These are phyloP conservation scores for Fusarium piperis DNA, from an alignment of 2,329 filamentous ascomycete species.

Conservation along the genomic window DNA sequence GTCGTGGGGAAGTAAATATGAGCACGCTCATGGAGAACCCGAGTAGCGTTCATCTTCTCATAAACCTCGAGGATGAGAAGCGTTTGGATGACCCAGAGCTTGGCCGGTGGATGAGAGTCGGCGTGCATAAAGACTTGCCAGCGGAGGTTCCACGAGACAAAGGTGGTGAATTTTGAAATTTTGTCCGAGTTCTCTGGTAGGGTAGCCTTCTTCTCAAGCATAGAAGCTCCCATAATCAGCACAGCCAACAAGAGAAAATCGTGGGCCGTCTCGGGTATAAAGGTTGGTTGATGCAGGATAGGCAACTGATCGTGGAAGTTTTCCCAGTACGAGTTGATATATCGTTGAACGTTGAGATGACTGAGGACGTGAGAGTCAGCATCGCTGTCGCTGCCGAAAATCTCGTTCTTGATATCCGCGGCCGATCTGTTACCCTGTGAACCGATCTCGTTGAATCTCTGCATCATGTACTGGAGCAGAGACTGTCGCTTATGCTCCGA, in stretches of 20 bases:
- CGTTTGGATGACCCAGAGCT: conserved; percentile 43
- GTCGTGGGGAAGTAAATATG: conserved; percentile 45
- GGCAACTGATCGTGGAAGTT: conserved; percentile 43
- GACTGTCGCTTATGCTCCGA: conserved; percentile 43
- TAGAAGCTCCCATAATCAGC: conserved; percentile 42
- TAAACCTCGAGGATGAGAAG: conserved; percentile 41
- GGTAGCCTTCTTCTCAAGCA: conserved; percentile 37
- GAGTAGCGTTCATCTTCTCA: conserved; percentile 42
- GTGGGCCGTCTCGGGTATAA: conserved; percentile 41
- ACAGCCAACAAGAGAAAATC: conserved; percentile 41
- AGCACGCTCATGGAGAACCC: conserved; percentile 42
- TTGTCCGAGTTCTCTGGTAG: conserved; percentile 33
- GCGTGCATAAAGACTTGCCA: conserved; percentile 45
- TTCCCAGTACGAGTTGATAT: conserved; percentile 43
- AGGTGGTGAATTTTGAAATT: conserved; percentile 43
- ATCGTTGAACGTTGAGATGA: conserved; percentile 38
- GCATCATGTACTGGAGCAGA: conserved; percentile 42
- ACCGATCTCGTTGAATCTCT: conserved; percentile 43
- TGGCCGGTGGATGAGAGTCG: conserved; percentile 42
- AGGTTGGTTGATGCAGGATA: conserved; percentile 41
- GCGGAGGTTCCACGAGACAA: conserved; percentile 42
- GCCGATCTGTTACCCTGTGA: conserved; percentile 41
- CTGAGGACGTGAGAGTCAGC: conserved; percentile 41
- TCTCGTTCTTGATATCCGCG: conserved; percentile 43
- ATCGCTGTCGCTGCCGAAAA: conserved; percentile 41